Conservation (phyloP, 495 filamentous ascomycete species). For the Mytilinidion resinicola region DNA sequence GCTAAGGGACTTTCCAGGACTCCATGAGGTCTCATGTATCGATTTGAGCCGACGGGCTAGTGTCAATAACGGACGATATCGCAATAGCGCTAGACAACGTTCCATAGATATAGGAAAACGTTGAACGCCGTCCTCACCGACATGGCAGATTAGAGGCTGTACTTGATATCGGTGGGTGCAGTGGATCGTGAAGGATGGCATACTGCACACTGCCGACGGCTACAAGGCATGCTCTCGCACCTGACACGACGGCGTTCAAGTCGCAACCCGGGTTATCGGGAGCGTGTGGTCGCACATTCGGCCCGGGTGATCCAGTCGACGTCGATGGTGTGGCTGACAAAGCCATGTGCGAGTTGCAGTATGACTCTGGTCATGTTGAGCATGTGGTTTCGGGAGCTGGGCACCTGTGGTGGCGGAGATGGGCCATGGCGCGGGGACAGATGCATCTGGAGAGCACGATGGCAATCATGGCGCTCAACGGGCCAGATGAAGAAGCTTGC, state of each 20-base stretch:
- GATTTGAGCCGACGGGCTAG: neutral
- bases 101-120: neutral
- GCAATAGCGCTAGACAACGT: neutral
- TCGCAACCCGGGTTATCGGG: conserved; percentile 25
- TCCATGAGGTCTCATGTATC: neutral
- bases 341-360: conserved; percentile 24
- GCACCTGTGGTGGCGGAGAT: conserved; percentile 1
- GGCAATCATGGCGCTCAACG: conserved; percentile 1
- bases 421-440: neutral
- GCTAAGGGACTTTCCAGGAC: neutral
- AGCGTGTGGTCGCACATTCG: conserved; percentile 16
- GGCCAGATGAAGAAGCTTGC: conserved; percentile 7
- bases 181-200: conserved; percentile 5
- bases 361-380: conserved; percentile 6
- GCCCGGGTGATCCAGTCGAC: neutral
- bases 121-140: neutral
- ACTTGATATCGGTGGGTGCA: conserved; percentile 4
- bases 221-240: conserved; percentile 19
- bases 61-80: neutral
- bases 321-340: conserved; percentile 9
- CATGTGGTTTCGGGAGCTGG: conserved; percentile 10
- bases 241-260: conserved; percentile 21
- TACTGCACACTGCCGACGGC: conserved; percentile 5
- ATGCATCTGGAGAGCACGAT: conserved; percentile 2
- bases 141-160: neutral